These are phyloP conservation scores for Microcos paniculata DNA, from an alignment of 345 rosid species.

Conservation along the genomic window DNA sequence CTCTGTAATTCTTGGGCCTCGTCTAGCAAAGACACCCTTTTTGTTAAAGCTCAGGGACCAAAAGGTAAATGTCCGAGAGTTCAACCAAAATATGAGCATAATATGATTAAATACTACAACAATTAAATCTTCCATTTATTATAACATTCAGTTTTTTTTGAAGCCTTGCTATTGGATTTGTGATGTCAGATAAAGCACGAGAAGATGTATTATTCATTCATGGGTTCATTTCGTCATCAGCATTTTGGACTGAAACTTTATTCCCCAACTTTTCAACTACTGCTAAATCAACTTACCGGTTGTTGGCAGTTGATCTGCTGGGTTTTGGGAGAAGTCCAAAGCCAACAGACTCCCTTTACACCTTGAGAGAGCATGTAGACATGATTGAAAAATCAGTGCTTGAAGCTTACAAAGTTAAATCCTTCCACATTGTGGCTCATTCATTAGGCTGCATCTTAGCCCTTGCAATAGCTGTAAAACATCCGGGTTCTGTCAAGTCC, in stretches of 20 bases:
- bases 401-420: conserved; percentile 60
- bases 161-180: neutral
- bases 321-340: conserved; percentile 97
- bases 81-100: neutral
- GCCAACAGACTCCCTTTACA: conserved; percentile 89
- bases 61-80: conserved; percentile 43
- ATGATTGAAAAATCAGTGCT: conserved; percentile 83
- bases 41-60: conserved; percentile 64
- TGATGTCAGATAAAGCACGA: conserved; percentile 42
- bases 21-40: conserved; percentile 55
- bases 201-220: conserved; percentile 93
- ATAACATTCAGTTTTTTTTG: neutral
- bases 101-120: neutral
- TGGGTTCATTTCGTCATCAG: conserved; percentile 97
- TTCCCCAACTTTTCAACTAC: conserved; percentile 82
- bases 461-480: conserved; percentile 82
- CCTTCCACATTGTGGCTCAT: conserved; percentile 97
- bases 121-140: neutral
- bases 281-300: conserved; percentile 64
- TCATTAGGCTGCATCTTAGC: conserved; percentile 99
- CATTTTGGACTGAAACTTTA: conserved; percentile 94
- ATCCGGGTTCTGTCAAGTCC: conserved; percentile 76
- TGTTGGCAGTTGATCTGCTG: conserved; percentile 78
- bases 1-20: conserved; percentile 76
- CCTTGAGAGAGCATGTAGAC: conserved; percentile 83